Percentiles rank a stretch among this genome's conserved stretches.
Evolutionary conservation across 2,329 filamentous ascomycete species (phyloP).

Genomic region (Trichoderma harzianum): DNA sequence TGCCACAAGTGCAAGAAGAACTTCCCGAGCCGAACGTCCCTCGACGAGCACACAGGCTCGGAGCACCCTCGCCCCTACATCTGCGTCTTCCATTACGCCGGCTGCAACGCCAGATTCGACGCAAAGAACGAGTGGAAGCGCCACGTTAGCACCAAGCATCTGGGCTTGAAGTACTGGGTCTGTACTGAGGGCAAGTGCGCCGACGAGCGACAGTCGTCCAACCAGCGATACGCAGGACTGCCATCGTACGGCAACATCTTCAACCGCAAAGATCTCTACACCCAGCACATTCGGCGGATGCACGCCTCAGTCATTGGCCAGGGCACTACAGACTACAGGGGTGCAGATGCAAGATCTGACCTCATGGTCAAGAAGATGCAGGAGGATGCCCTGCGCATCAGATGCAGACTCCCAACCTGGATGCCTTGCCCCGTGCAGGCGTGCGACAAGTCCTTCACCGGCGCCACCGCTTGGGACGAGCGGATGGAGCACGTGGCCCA

Average conservation of each 20-base stretch:
- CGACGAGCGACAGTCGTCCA: conserved; percentile 27
- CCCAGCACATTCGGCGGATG: conserved; percentile 84
- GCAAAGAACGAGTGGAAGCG: conserved; percentile 96
- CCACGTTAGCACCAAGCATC: conserved; percentile 76
- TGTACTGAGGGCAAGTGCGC: conserved; percentile 64
- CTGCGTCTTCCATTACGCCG: conserved; percentile 77
- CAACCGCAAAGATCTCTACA: conserved; percentile 90
- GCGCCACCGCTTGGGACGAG: conserved; percentile 67
- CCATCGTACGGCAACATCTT: conserved; percentile 63
- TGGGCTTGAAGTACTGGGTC: conserved; percentile 70
- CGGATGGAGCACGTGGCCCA: conserved; percentile 84
- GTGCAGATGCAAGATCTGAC: conserved; percentile 42
- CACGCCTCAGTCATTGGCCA: conserved; percentile 53
- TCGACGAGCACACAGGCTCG: conserved; percentile 40
- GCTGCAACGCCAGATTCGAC: conserved; percentile 68
- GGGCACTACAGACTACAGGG: conserved; percentile 38
- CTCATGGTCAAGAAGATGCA: conserved; percentile 55
- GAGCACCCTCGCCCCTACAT: conserved; percentile 61
- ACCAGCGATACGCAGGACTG: conserved; percentile 18
- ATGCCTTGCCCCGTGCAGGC: conserved; percentile 60
- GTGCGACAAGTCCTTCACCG: conserved; percentile 60
- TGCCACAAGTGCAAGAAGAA: conserved; percentile 23
- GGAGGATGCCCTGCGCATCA: conserved; percentile 54
- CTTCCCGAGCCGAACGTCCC: conserved; percentile 45
- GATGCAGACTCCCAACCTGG: conserved; percentile 58